phyloP scores from a whole-genome alignment of 78 protist genomes.

The Mastigamoeba balamuthi region DNA sequence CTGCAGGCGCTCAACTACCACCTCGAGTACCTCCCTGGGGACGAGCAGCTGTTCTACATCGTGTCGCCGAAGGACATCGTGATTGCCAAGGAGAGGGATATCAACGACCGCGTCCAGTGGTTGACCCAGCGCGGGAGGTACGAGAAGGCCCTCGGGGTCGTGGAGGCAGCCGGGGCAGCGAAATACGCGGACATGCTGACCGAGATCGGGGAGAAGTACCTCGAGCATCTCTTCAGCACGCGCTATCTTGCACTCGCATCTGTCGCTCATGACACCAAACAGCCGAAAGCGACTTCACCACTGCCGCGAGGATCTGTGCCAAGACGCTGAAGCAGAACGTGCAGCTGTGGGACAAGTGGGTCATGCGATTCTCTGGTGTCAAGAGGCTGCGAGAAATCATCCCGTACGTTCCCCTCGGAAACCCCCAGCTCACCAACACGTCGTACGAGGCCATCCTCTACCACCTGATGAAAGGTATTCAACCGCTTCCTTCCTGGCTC shows the following conservation, averaged over 20 bases:
- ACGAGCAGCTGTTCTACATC: constrained; percentile 57
- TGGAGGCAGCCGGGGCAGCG: constrained; percentile 2
- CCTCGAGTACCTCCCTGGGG: constrained; percentile 16
- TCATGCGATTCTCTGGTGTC: constrained; percentile 15
- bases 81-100: constrained; percentile 61
- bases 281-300: too few species aligned
- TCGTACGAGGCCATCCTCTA: too few species aligned
- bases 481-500: constrained; percentile 16
- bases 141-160: constrained; percentile 55
- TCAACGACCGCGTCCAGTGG: constrained; percentile 77
- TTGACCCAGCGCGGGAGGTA: constrained; percentile 47
- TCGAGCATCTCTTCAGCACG: constrained; percentile 28
- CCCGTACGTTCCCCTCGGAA: constrained; percentile 50
- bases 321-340: constrained; percentile 20
- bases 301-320: constrained; percentile 52
- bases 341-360: constrained; percentile 61
- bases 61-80: constrained; percentile 77
- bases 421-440: too few species aligned
- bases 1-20: constrained; percentile 58
- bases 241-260: constrained; percentile 8
- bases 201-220: constrained; percentile 62
- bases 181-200: background rate
- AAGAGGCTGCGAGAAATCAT: constrained; percentile 34
- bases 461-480: constrained; percentile 29
- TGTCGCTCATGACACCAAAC: too few species aligned